These are phyloP conservation scores for Paramecium tetraurelia DNA, from an alignment of 73 alveolate genomes.

Conservation along the genomic window DNA sequence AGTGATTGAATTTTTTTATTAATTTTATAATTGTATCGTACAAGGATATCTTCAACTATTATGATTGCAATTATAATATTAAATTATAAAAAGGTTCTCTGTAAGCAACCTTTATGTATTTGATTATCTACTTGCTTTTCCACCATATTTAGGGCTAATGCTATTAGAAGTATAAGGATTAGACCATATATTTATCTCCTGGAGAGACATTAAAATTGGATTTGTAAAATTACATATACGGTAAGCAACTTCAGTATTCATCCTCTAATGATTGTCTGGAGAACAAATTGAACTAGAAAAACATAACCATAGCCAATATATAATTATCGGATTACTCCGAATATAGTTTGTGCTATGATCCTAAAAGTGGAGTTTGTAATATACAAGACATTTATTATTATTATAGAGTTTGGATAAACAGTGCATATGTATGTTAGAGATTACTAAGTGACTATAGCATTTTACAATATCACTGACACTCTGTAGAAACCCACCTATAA, in stretches of 20 bases:
- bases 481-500: background rate
- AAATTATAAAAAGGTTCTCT: background rate
- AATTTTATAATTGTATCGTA: background rate
- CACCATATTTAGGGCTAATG: background rate
- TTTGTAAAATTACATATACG: background rate
- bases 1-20: background rate
- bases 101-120: background rate
- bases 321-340: background rate
- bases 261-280: background rate
- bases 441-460: background rate
- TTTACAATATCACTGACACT: background rate
- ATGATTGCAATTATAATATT: background rate
- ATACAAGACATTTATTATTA: background rate
- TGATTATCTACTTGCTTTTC: background rate
- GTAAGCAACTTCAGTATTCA: background rate
- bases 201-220: background rate
- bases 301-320: background rate
- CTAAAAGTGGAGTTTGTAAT: background rate
- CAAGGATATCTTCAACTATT: background rate
- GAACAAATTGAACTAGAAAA: background rate
- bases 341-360: background rate
- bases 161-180: background rate
- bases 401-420: background rate
- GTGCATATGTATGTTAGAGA: background rate
- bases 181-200: background rate